Evolutionary conservation across 148 eudicot species (phyloP).

Genomic region (Linanthus parryae): DNA sequence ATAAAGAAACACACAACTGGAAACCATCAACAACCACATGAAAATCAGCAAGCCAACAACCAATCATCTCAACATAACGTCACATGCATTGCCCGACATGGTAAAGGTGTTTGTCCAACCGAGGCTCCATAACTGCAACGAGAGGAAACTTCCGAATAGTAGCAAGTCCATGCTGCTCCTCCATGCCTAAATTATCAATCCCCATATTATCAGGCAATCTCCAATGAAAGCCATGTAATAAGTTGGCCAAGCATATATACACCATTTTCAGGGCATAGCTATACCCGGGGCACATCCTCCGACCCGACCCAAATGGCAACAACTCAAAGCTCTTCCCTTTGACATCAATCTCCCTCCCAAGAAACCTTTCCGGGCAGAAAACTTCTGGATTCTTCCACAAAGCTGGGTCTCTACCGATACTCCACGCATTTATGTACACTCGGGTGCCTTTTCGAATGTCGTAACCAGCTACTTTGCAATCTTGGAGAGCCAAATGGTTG

Average conservation of each 20-base stretch:
- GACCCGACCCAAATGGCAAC: constrained; percentile 34
- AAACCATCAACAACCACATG: no score
- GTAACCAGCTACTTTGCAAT: constrained; percentile 35
- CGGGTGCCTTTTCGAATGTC: constrained; percentile 13
- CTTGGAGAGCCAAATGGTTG: constrained; percentile 46
- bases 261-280: constrained; percentile 26
- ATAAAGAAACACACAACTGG: no score
- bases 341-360: constrained; percentile 19
- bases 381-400: constrained; percentile 23
- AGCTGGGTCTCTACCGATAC: constrained; percentile 24
- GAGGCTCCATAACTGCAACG: constrained; percentile 20
- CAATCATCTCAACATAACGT: no score
- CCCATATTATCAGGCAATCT: constrained; percentile 17
- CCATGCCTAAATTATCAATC: constrained; percentile 24
- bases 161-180: constrained; percentile 26
- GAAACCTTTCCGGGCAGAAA: constrained; percentile 30
- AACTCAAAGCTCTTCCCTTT: constrained; percentile 25
- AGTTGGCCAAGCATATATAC: constrained; percentile 19
- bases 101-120: constrained; percentile 20
- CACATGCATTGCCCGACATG: no score
- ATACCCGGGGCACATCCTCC: constrained; percentile 38
- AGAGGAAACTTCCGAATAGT: constrained; percentile 22
- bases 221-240: no score
- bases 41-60: no score
- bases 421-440: constrained; percentile 10